A percentile compares a stretch with the other conserved stretches of the same genome.
phyloP scores from a whole-genome alignment of 441 rosid genomes.

The Mallotus japonicus region DNA sequence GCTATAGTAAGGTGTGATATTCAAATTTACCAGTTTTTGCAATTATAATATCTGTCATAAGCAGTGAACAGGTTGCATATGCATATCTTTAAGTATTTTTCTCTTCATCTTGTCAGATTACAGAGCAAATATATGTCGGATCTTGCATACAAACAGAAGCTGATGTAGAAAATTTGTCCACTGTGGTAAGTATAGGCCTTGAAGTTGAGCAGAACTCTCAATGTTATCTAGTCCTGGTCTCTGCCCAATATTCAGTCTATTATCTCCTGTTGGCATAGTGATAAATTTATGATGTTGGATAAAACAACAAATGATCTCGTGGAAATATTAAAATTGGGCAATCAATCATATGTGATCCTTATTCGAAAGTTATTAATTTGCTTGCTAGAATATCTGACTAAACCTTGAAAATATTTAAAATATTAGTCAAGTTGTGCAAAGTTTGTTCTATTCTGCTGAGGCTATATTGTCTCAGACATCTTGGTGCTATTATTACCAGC shows the following conservation, averaged over 20 bases:
- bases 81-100: slow-evolving; percentile 8
- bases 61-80: slow-evolving; percentile 10
- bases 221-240: not conserved
- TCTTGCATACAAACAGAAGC: slow-evolving; percentile 82
- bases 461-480: not conserved
- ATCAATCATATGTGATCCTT: not conserved
- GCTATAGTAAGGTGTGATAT: slow-evolving; percentile 71
- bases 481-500: slow-evolving; percentile 5
- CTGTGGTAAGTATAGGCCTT: slow-evolving; percentile 45
- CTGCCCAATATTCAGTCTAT: not conserved
- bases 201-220: slow-evolving; percentile 1
- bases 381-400: too few species aligned
- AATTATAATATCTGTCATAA: not conserved
- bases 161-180: slow-evolving; percentile 64
- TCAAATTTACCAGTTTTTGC: slow-evolving; percentile 5
- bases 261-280: not conserved
- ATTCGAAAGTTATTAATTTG: not conserved
- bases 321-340: not conserved
- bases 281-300: not conserved
- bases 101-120: slow-evolving; percentile 52
- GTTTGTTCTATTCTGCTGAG: not conserved
- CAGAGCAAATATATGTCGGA: slow-evolving; percentile 88
- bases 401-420: not conserved
- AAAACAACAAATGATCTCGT: not conserved
- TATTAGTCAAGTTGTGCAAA: not conserved